These are phyloP conservation scores for Catenaria anguillulae DNA, from an alignment of 371 early-diverging fungal species.

Conservation along the genomic window DNA sequence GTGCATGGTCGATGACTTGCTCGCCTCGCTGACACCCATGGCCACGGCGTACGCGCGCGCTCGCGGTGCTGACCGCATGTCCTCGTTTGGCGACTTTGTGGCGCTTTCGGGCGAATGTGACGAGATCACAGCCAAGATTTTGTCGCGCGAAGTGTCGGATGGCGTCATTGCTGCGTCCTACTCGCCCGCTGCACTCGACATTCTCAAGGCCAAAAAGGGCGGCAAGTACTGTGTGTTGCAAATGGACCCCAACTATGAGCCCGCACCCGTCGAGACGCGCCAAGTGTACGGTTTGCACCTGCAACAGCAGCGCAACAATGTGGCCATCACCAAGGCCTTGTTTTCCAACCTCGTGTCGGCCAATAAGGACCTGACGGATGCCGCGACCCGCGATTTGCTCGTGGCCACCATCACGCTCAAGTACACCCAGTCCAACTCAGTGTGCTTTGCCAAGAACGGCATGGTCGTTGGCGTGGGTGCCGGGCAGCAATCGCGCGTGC, in stretches of 20 bases:
- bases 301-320: constrained; percentile 81
- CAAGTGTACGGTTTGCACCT: constrained; percentile 85
- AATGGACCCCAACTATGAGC: constrained; percentile 82
- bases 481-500: constrained; percentile 95
- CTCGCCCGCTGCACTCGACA: constrained; percentile 69
- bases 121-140: constrained; percentile 83
- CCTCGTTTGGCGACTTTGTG: constrained; percentile 94
- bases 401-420: constrained; percentile 94
- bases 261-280: constrained; percentile 64
- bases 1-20: constrained; percentile 77
- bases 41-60: constrained; percentile 79
- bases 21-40: constrained; percentile 50
- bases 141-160: constrained; percentile 88
- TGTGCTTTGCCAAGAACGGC: constrained; percentile 93
- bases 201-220: constrained; percentile 83
- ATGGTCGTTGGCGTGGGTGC: constrained; percentile 97
- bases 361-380: constrained; percentile 52
- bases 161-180: constrained; percentile 93
- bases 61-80: constrained; percentile 93
- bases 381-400: constrained; percentile 65
- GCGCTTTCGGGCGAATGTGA: constrained; percentile 80
- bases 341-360: constrained; percentile 74
- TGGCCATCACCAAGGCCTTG: constrained; percentile 48
- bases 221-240: constrained; percentile 91
- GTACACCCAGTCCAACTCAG: constrained; percentile 96